Evolutionary conservation across 768 basidiomycete genomes (phyloP).

Genomic region (Dioszegia hungarica): DNA sequence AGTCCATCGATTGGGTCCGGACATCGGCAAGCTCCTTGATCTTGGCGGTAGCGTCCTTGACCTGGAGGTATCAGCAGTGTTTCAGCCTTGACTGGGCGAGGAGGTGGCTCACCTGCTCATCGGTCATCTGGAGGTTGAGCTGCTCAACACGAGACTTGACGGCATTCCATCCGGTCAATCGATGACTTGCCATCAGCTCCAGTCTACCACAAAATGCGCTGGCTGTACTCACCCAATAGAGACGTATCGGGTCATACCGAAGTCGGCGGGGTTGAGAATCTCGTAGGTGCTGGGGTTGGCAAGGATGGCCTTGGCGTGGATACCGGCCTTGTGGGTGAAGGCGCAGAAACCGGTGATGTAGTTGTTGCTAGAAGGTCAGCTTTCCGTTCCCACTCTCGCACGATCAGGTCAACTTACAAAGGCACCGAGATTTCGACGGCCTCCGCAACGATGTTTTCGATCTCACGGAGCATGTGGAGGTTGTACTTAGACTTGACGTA

Average conservation of each 20-base stretch:
- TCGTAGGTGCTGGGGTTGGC: conserved; percentile 99
- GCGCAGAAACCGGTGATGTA: conserved; percentile 90
- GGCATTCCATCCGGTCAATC: conserved; percentile 97
- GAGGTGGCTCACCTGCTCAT: conserved; percentile 70
- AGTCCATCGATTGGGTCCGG: conserved; percentile 97
- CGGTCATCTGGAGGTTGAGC: conserved; percentile 78
- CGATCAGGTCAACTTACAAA: conserved; percentile 53
- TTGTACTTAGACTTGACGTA: conserved; percentile 99
- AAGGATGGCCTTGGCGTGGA: conserved; percentile 98
- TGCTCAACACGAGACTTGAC: conserved; percentile 99
- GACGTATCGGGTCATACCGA: conserved; percentile 94
- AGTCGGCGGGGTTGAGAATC: conserved; percentile 98
- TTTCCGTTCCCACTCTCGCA: neutral
- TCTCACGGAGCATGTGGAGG: conserved; percentile 91
- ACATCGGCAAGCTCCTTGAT: conserved; percentile 99
- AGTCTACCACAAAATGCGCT: neutral
- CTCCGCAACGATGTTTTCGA: conserved; percentile 97
- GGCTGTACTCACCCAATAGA: conserved; percentile 64
- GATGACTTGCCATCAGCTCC: conserved; percentile 58
- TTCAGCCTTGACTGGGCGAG: neutral
- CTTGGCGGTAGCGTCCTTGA: conserved; percentile 98
- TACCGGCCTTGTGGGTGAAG: conserved; percentile 99
- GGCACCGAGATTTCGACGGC: conserved; percentile 97
- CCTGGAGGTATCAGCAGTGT: conserved; percentile 50
- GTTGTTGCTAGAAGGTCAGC: conserved; percentile 45